Conservation (phyloP, 805 yeast genomes). For the Candida namnaoensis region DNA sequence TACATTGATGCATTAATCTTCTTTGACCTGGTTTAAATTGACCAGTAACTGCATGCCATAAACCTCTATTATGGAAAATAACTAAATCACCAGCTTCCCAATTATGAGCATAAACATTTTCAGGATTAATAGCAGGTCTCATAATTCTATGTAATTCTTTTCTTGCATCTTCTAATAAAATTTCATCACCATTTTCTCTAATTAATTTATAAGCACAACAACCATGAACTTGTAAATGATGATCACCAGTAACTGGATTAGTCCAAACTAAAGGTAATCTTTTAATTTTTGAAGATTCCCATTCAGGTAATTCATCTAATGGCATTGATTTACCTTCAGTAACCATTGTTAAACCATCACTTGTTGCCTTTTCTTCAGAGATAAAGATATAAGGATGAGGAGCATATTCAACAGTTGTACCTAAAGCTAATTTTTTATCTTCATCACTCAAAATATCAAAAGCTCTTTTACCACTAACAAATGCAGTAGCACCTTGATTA, state of each 20-base stretch:
- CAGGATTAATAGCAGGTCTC: constrained; percentile 80
- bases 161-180: constrained; percentile 68
- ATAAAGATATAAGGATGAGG: constrained; percentile 90
- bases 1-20: constrained; percentile 90
- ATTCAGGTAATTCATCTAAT: constrained; percentile 64
- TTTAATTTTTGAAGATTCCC: constrained; percentile 77
- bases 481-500: constrained; percentile 84
- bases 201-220: constrained; percentile 69
- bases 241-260: constrained; percentile 76
- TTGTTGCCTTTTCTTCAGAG: constrained; percentile 70
- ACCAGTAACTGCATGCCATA: constrained; percentile 89
- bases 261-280: constrained; percentile 87
- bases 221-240: constrained; percentile 82
- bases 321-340: constrained; percentile 67
- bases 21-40: constrained; percentile 73
- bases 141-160: constrained; percentile 60
- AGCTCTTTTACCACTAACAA: constrained; percentile 78
- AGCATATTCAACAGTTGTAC: constrained; percentile 79
- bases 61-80: constrained; percentile 81
- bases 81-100: constrained; percentile 84
- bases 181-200: constrained; percentile 46
- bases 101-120: constrained; percentile 67
- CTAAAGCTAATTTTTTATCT: constrained; percentile 66
- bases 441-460: constrained; percentile 57
- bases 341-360: constrained; percentile 82